Percentiles rank a stretch among this genome's conserved stretches.
These are phyloP conservation scores for Conticribra weissflogii DNA, from an alignment of 108 stramenopile species.

Conservation along the genomic window DNA sequence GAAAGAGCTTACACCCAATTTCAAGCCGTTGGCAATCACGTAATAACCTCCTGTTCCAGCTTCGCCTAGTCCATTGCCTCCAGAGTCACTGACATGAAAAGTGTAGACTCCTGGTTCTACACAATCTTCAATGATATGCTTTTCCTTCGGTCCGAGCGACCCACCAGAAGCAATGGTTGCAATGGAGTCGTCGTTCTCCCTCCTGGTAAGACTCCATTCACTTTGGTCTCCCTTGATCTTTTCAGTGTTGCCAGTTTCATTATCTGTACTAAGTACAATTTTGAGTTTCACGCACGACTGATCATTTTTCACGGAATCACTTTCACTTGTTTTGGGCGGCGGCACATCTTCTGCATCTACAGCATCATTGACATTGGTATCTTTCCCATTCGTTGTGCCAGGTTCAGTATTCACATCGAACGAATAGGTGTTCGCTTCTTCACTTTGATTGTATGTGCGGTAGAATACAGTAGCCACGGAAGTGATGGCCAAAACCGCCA, in stretches of 20 bases:
- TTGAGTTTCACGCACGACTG: constrained; percentile 29
- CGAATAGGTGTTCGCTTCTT: not conserved
- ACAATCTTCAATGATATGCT: constrained; percentile 28
- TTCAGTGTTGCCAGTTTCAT: not conserved
- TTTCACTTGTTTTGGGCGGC: no score
- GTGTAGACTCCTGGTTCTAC: constrained; percentile 38
- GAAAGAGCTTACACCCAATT: constrained; percentile 42
- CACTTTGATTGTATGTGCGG: not conserved
- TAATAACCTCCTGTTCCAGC: constrained; percentile 40
- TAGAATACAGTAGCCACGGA: not conserved
- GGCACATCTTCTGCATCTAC: no score
- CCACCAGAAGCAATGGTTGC: not conserved
- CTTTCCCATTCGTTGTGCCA: not conserved
- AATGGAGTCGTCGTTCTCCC: not conserved
- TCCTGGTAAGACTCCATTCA: constrained; percentile 19
- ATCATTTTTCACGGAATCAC: not conserved
- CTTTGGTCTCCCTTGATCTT: constrained; percentile 10
- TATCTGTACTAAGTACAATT: constrained; percentile 16
- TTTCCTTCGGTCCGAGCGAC: constrained; percentile 2
- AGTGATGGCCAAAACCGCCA: constrained; percentile 1
- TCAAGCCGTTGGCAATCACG: constrained; percentile 34
- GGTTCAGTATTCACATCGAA: not conserved
- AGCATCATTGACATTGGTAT: not conserved
- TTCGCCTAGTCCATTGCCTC: constrained; percentile 32
- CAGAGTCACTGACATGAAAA: constrained; percentile 33